Base-by-base conservation (phyloP, 2,329 filamentous ascomycete genomes). In the Tolypocladium tropicale region DNA sequence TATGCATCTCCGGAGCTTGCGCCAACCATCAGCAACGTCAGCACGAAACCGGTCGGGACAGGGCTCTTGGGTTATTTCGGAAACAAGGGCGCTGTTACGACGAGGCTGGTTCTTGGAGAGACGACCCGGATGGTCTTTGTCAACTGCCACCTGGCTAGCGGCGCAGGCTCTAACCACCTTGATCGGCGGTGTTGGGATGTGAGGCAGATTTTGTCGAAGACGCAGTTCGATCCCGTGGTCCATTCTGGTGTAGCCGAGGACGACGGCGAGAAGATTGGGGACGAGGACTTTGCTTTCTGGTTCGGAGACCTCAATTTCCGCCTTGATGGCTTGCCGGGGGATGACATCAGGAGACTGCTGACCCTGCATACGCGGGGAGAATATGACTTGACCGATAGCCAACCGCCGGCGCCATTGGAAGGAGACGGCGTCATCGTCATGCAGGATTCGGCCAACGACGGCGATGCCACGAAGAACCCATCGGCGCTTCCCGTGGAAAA, bases 261-360 rank as follows among this genome's bases (percentile, higher is more conserved):
- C n/a, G 82, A 86, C 25, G 74, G 78, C 0, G 84, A 88, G 53
- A 81, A 77, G 37, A 86, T 99, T 60, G 92, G 90, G 1, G 89
- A 95, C 41, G 93, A 95, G 61, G 94, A 99, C 66, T 91, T 96
- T 72, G 84, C 86, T 0, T 96, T 99, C 66, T 97, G 93, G 90
- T 89, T 96, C 65, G 94, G 94, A 7, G 94, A 99, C 69, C 78
- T 99, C 46, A 99, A 99, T 68, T 99, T 96, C 67, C 84, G 94
- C 34, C 78, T 99, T 0, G 90, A 95, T 53, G 89, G 87, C 49
- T 81, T 97, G 52, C 89, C 93, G 0, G 92, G 91, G 1, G 88
- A 94, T 39, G 94, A 99, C 68, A 94, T 99, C 51, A 82, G 93
- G 34, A 83, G 88, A 52, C 75, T 97, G 7, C 77, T 99, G 39